These are phyloP conservation scores for Claviceps sp. DNA, from an alignment of 2,329 filamentous ascomycete genomes.

Conservation along the genomic window DNA sequence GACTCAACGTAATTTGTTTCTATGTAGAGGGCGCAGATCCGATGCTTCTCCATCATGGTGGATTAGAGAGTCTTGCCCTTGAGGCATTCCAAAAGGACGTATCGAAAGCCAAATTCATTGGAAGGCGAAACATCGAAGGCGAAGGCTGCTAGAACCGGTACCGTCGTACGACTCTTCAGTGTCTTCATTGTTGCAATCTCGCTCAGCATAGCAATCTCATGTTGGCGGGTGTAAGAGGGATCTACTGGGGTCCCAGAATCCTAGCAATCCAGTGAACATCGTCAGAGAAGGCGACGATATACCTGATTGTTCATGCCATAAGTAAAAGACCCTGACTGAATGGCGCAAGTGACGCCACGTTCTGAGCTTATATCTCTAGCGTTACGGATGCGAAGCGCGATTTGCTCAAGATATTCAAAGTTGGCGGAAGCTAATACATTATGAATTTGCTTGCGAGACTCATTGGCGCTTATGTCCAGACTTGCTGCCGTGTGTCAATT, in stretches of 20 bases:
- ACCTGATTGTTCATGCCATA: constrained; percentile 10
- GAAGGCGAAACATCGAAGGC: constrained; percentile 3
- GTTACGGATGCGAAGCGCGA: constrained; percentile 4
- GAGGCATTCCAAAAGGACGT: constrained; percentile 6
- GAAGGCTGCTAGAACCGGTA: constrained; percentile 2
- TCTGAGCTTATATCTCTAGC: neutral
- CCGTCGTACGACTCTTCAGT: constrained; percentile 2
- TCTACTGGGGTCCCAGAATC: constrained; percentile 1
- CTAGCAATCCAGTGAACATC: constrained; percentile 5
- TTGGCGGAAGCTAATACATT: neutral
- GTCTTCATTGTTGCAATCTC: constrained; percentile 6
- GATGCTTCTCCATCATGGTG: no score
- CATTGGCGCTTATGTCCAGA: neutral
- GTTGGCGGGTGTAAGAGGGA: neutral
- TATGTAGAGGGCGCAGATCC: no score
- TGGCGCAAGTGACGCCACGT: neutral
- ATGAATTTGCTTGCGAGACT: constrained; percentile 2
- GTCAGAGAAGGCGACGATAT: constrained; percentile 5
- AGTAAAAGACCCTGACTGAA: neutral
- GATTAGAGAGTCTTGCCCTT: no score
- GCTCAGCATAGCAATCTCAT: constrained; percentile 6
- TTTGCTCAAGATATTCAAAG: constrained; percentile 3
- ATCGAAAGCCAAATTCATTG: constrained; percentile 7
- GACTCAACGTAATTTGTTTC: no score
- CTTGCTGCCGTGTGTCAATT: constrained; percentile 2